Evolutionary conservation across 2,329 filamentous ascomycete species (phyloP), one percentile per base, ranked within the genome.

Genomic region (Verticillium zaregamsianum): DNA sequence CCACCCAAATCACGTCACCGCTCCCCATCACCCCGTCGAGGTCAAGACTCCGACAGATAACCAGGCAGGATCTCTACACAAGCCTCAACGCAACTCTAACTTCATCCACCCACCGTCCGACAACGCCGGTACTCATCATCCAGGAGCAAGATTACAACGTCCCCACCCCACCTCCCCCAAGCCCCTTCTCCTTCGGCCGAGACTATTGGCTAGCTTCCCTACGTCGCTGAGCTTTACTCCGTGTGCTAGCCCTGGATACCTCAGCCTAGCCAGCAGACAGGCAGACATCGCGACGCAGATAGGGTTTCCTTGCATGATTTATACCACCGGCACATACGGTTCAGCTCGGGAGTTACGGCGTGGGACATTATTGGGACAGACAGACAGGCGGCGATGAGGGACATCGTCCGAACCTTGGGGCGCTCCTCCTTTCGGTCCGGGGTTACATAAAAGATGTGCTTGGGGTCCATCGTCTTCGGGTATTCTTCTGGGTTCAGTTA

Each of bases 101-200:
- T 54, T 77, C 78, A 61, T 77, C 78, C 62, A 78, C 78, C 66
- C 72, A 75, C 63, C 73, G 75, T n/a, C 74, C 78, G 20, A 70
- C 76, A 63, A 78, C 80, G 3, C 82, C 83, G 0, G 75, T 80
- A 64, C 82, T 79, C 66, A 75, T 77, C 66, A 84, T 85, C 67
- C 78, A 77, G 65, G 82, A 86, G 68, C 76, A 83, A 62, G 86
- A 88, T 73, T 89, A 87, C 75, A 79, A 80, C 35, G 85, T 88
- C 23, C 86, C 86, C 20, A 85, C 86, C 17, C 84, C 86, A 49
- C 86, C 86, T 14, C 86, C 86, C 23, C 85, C 86, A 12, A 87
- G 83, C 66, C 86, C 86, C 8, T 83, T 89, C 70, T 84, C 83
- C 74, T 88, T 86, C 69, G 80, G 83, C 32, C 73, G 76, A 28